These are phyloP conservation scores for Trichophyton simii DNA, from an alignment of 2,329 filamentous ascomycete species.

Conservation along the genomic window DNA sequence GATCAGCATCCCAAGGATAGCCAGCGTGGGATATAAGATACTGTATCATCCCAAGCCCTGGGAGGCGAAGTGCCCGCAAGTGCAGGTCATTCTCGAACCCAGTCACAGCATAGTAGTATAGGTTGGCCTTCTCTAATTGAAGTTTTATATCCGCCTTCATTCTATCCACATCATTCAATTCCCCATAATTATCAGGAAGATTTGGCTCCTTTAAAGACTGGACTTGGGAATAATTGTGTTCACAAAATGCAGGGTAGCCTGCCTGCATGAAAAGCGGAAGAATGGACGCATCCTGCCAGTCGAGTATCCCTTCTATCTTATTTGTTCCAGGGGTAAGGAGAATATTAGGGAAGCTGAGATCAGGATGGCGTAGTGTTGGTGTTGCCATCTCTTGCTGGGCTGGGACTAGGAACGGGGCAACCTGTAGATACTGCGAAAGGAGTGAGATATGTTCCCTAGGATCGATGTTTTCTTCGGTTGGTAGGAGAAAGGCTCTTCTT, in stretches of 20 bases:
- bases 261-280: conserved; percentile 10
- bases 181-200: conserved; percentile 5
- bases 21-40: conserved; percentile 9
- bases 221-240: conserved; percentile 3
- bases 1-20: conserved; percentile 12
- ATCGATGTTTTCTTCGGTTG: conserved; percentile 7
- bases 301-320: conserved; percentile 10
- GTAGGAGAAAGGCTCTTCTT: conserved; percentile 9
- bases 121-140: conserved; percentile 8
- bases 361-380: conserved; percentile 9
- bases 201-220: conserved; percentile 5
- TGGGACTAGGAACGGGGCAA: background rate
- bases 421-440: conserved; percentile 7
- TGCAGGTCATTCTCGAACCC: conserved; percentile 7
- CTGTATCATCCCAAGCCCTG: conserved; percentile 6
- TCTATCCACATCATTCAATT: conserved; percentile 2
- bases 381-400: background rate
- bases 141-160: conserved; percentile 1
- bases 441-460: conserved; percentile 9
- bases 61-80: background rate
- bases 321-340: conserved; percentile 7
- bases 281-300: conserved; percentile 11
- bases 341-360: conserved; percentile 9
- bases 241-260: conserved; percentile 11
- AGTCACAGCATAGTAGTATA: conserved; percentile 11